Evolutionary conservation across 768 basidiomycete genomes (phyloP), one percentile per base, ranked within the genome.

Genomic region (Agrocybe pediades): DNA sequence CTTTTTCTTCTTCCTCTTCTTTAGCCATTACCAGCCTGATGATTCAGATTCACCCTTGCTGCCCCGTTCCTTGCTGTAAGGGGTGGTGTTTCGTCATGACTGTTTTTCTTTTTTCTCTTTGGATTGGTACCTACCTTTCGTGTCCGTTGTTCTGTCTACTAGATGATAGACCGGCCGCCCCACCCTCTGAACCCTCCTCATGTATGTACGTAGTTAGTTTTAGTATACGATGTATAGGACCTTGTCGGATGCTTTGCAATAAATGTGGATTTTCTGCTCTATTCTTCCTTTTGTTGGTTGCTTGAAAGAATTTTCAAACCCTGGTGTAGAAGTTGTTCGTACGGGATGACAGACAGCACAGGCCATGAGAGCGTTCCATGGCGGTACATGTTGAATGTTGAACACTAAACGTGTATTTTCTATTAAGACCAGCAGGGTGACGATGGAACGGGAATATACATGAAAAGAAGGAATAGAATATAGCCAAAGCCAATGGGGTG

Each of bases 111-210:
- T 19, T 49, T 46, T 40, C 19, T 46, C 33, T 48, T 25, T 26
- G n/a, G 33, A 36, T 24, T 43, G 41, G 30, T 39, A 30, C 36
- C 41, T 46, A 42, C 30, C 46, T 55, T 56, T 29, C 20, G 36
- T 41, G n/a, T 27, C 45, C 49, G 19, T 49, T 42, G 46, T 42
- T 50, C 45, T 40, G 57, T 63, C 62, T 62, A 49, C 57, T 62
- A 53, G 59, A 62, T 53, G 61, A 63, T 60, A 49, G 61, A 46
- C 57, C n/a, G n/a, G 26, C 49, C 40, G 16, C 6, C 26, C n/a
- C n/a, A n/a, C n/a, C n/a, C n/a, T n/a, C n/a, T n/a, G n/a, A n/a
- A n/a, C n/a, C n/a, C n/a, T n/a, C n/a, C 26, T 45, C 54, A 49
- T 57, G 41, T 49, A 44, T 46, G 23, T 56, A 51, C 15, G 26